These are phyloP conservation scores for Thinopyrum elongatum DNA, from an alignment of 176 grass and related monocot genomes.

Conservation along the genomic window DNA sequence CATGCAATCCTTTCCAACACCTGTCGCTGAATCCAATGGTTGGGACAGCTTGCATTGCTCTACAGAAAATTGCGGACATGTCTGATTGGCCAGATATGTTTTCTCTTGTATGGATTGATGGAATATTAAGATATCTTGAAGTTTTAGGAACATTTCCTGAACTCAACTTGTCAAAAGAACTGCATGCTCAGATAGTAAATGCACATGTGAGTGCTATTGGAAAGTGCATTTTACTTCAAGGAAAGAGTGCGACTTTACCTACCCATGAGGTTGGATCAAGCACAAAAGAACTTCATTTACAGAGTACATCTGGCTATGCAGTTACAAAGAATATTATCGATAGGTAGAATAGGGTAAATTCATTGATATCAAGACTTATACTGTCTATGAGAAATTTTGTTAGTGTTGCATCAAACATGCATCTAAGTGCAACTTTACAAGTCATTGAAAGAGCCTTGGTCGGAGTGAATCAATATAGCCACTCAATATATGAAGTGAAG, in stretches of 20 bases:
- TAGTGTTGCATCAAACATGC: conserved; percentile 50
- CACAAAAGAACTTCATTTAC: conserved; percentile 61
- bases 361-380: conserved; percentile 76
- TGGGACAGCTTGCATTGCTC: conserved; percentile 56
- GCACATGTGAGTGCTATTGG: conserved; percentile 74
- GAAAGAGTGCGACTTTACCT: conserved; percentile 72
- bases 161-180: conserved; percentile 61
- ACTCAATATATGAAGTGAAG: conserved; percentile 69
- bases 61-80: conserved; percentile 75
- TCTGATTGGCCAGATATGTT: conserved; percentile 48
- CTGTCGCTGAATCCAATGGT: conserved; percentile 44
- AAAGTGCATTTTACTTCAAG: conserved; percentile 88
- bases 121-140: conserved; percentile 80
- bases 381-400: conserved; percentile 75
- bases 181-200: conserved; percentile 58
- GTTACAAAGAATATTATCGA: conserved; percentile 29
- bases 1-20: conserved; percentile 31
- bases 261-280: conserved; percentile 81
- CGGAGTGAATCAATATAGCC: conserved; percentile 63
- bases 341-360: conserved; percentile 48
- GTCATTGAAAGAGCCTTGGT: conserved; percentile 84
- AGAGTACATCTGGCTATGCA: conserved; percentile 35
- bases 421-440: conserved; percentile 53
- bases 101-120: conserved; percentile 80
- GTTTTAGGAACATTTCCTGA: conserved; percentile 60